A percentile compares a stretch with the other conserved stretches of the same genome.
Conservation (phyloP, 1,139 yeast species). For the Suhomyces kunorum region DNA sequence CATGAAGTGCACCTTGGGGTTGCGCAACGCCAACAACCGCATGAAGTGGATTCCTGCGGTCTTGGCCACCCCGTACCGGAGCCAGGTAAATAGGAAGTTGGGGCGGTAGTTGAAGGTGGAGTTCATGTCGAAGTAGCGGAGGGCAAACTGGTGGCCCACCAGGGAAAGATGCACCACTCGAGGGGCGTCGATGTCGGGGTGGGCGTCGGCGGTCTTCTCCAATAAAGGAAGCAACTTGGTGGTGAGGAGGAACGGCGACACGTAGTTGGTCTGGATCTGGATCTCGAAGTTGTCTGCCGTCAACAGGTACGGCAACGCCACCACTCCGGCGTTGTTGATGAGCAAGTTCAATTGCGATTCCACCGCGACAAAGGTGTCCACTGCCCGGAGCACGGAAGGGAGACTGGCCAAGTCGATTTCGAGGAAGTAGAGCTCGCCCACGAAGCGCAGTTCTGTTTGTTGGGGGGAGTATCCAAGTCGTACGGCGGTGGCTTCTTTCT, state of each 20-base stretch:
- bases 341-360: slow-evolving; percentile 63
- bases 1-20: slow-evolving; percentile 64
- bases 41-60: slow-evolving; percentile 78
- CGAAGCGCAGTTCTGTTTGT: slow-evolving; percentile 20
- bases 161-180: slow-evolving; percentile 71
- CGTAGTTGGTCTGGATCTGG: slow-evolving; percentile 76
- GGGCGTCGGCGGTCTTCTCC: slow-evolving; percentile 34
- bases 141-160: slow-evolving; percentile 63
- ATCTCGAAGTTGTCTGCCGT: slow-evolving; percentile 78
- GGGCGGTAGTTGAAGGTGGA: slow-evolving; percentile 62
- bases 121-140: slow-evolving; percentile 51
- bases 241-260: slow-evolving; percentile 74
- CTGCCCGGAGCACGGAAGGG: slow-evolving; percentile 58
- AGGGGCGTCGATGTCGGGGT: slow-evolving; percentile 41
- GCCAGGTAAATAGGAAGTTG: slow-evolving; percentile 69
- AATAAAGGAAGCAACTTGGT: slow-evolving; percentile 59
- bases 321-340: slow-evolving; percentile 79
- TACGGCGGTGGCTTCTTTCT: slow-evolving; percentile 16
- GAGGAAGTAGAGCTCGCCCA: slow-evolving; percentile 61
- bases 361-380: slow-evolving; percentile 43
- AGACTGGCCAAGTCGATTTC: slow-evolving; percentile 66
- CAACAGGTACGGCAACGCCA: slow-evolving; percentile 66
- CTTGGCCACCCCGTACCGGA: slow-evolving; percentile 79
- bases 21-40: slow-evolving; percentile 61
- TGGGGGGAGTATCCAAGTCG: slow-evolving; percentile 6